These are phyloP conservation scores for Suhomyces yuchorum DNA, from an alignment of 1,139 yeast species.

Conservation along the genomic window DNA sequence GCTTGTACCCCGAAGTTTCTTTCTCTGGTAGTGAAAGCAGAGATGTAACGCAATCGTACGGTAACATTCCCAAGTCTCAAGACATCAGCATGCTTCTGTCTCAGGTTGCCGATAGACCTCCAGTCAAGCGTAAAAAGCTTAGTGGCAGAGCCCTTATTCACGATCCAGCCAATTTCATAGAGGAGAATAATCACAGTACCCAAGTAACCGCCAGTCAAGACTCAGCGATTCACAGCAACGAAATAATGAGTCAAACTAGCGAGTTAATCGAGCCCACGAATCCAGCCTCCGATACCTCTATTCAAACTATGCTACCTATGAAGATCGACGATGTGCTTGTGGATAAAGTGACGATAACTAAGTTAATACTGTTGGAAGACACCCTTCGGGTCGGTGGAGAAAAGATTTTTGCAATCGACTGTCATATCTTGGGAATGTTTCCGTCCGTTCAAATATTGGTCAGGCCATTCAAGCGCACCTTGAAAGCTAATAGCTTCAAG, in stretches of 20 bases:
- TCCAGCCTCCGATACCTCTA: neutral
- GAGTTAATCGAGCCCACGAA: neutral
- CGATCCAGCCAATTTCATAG: conserved; percentile 4
- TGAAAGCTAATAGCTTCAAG: conserved; percentile 31
- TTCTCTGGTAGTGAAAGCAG: neutral
- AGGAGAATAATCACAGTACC: neutral
- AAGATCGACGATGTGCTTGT: conserved; percentile 18
- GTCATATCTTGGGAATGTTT: conserved; percentile 20
- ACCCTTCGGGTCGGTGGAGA: conserved; percentile 16
- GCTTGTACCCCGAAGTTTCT: neutral
- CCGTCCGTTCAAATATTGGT: conserved; percentile 29
- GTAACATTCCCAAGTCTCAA: neutral
- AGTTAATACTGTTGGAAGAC: conserved; percentile 9
- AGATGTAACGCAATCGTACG: neutral
- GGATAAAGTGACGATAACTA: conserved; percentile 17
- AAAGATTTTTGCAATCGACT: conserved; percentile 24
- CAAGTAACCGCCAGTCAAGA: conserved; percentile 3
- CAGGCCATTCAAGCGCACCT: conserved; percentile 34
- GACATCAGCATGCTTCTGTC: conserved; percentile 6
- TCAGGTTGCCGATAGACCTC: conserved; percentile 1
- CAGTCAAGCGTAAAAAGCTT: conserved; percentile 2
- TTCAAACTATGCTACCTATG: neutral
- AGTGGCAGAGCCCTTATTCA: conserved; percentile 9
- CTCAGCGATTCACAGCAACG: conserved; percentile 5
- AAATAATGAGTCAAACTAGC: conserved; percentile 2